Base-by-base conservation (phyloP, 176 grass and related monocot genomes). In the Olyra latifolia region DNA sequence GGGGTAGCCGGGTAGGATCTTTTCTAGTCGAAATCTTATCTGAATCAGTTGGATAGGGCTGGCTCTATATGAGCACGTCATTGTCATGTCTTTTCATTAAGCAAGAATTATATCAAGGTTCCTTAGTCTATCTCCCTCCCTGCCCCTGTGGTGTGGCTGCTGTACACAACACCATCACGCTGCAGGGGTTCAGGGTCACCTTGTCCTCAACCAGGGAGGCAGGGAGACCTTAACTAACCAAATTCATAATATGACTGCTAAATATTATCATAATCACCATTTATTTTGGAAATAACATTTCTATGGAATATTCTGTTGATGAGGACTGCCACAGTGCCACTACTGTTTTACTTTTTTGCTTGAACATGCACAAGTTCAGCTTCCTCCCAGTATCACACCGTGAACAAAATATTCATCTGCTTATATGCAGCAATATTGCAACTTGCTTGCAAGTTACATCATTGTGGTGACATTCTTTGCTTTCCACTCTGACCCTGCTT, bases 381-480 rank as follows among this genome's bases (percentile, higher is more conserved):
- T 71, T 72, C 60, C 23, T 52, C 1, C 56, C 10, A 12, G 16
- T 68, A 25, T 30, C 74, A 67, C 9, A 15, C 62, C 75, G 11
- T 61, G 29, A 84, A 45, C 32, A 44, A 49, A 60, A 53, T 76
- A 19, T 25, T 61, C 65, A 23, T 52, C 73, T 69, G 12, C 23
- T 62, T 60, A 29, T 48, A 62, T 48, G 38, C 35, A 75, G 22
- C 54, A 10, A 4, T 15, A 42, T 64, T 67, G 6, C 32, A 65
- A 55, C 9, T 69, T 63, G 40, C 46, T 80, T 66, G 53, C 62
- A 74, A 61, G 30, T 19, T 79, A 62, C 39, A 76, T 15, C 83
- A 61, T 71, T 67, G 30, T 84, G 29, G 9, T 62, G 65, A 69
- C 44, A 61, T 69, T 75, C 5, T 70, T 84, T 55, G 11, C 46